phyloP scores from a whole-genome alignment of 139 green algal genomes.

The Eudorina sp. region DNA sequence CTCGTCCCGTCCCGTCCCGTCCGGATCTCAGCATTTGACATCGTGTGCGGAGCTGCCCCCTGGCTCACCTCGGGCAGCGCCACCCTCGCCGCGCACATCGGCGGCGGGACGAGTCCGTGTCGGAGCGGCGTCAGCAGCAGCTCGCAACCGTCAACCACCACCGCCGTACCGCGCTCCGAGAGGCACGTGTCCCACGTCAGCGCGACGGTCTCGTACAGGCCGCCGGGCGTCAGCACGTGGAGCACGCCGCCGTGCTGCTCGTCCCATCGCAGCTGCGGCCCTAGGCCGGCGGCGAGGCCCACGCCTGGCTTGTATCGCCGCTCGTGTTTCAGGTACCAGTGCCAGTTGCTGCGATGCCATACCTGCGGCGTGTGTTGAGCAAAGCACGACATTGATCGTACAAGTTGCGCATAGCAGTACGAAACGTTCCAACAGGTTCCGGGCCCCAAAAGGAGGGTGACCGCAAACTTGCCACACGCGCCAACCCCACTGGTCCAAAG shows the following conservation, averaged over 20 bases:
- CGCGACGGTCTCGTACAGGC: constrained; percentile 12
- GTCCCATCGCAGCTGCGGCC: constrained; percentile 68
- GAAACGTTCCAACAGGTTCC: too few species aligned
- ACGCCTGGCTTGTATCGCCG: constrained; percentile 33
- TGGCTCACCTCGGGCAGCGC: constrained; percentile 49
- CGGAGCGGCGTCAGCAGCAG: constrained; percentile 88
- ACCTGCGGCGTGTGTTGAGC: too few species aligned
- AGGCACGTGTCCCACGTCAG: constrained; percentile 58
- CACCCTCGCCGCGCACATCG: constrained; percentile 77
- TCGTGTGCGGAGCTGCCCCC: too few species aligned
- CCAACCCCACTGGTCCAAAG: too few species aligned
- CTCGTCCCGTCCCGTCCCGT: too few species aligned
- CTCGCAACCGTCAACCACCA: constrained; percentile 86
- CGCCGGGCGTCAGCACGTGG: constrained; percentile 53
- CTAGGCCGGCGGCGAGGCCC: neutral
- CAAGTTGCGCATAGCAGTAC: too few species aligned
- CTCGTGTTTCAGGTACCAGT: constrained; percentile 96
- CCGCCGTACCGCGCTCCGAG: constrained; percentile 78
- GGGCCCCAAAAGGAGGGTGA: too few species aligned
- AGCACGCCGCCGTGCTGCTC: constrained; percentile 61
- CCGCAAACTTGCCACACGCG: too few species aligned
- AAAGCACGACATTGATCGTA: too few species aligned
- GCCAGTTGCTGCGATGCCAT: constrained; percentile 95
- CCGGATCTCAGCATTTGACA: too few species aligned
- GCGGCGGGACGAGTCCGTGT: constrained; percentile 84